Evolutionary conservation across 2,329 filamentous ascomycete genomes (phyloP).

Genomic region (Rhynchosporium secalis): DNA sequence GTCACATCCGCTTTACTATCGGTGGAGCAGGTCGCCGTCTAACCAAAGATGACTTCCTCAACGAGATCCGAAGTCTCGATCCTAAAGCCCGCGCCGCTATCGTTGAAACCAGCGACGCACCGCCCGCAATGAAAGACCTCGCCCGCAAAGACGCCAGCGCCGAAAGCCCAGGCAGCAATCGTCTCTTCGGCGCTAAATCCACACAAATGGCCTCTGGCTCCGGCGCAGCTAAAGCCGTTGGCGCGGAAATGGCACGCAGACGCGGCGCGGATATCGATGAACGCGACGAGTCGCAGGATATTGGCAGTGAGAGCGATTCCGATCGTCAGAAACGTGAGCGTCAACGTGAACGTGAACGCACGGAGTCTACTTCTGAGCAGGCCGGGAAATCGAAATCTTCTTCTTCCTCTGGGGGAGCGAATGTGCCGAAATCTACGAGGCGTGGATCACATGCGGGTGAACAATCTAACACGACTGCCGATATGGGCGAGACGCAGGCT

Average conservation of each 20-base stretch:
- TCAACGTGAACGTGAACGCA: not conserved
- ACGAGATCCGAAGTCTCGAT: slow-evolving; percentile 71
- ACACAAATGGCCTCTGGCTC: slow-evolving; percentile 22
- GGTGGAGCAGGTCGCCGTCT: slow-evolving; percentile 70
- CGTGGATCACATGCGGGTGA: not conserved
- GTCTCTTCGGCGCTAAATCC: slow-evolving; percentile 43
- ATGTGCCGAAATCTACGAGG: not conserved
- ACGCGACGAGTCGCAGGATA: slow-evolving; percentile 10
- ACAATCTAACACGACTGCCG: slow-evolving; percentile 21
- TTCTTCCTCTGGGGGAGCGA: too few species aligned
- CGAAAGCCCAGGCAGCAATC: slow-evolving; percentile 29
- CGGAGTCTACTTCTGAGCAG: slow-evolving; percentile 1
- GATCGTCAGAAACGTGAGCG: slow-evolving; percentile 16
- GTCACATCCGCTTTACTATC: slow-evolving; percentile 74
- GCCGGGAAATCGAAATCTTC: not conserved
- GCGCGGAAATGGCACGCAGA: slow-evolving; percentile 27
- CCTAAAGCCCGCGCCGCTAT: slow-evolving; percentile 52
- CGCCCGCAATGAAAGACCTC: slow-evolving; percentile 35
- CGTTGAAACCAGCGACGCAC: slow-evolving; percentile 35
- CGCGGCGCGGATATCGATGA: slow-evolving; percentile 23
- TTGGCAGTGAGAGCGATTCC: slow-evolving; percentile 28
- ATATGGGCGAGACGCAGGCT: slow-evolving; percentile 62
- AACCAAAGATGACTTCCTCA: slow-evolving; percentile 79
- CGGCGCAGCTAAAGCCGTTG: slow-evolving; percentile 24
- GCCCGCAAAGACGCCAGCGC: slow-evolving; percentile 36